phyloP scores from a whole-genome alignment of 2,329 filamentous ascomycete species.

The Stachybotrys chartarum region DNA sequence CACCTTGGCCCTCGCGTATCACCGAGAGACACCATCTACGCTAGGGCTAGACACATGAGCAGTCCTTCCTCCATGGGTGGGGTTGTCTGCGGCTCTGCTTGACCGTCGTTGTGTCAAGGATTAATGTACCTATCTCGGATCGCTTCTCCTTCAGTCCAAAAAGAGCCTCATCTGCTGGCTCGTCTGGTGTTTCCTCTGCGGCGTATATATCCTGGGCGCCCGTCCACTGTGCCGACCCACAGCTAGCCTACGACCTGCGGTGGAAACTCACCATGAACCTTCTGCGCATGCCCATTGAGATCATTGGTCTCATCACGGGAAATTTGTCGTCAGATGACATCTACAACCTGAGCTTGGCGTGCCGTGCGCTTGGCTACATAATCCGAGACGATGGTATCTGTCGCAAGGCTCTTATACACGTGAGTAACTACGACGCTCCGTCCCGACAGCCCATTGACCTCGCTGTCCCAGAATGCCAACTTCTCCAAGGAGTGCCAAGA shows the following conservation, averaged over 20 bases:
- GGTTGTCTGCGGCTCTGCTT: not conserved
- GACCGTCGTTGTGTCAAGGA: not conserved
- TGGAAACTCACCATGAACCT: slow-evolving; percentile 30
- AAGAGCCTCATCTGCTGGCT: no score
- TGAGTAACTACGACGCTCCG: not conserved
- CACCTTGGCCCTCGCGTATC: not conserved
- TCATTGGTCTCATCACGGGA: slow-evolving; percentile 51
- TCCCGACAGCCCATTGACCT: slow-evolving; percentile 8
- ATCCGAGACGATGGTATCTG: slow-evolving; percentile 49
- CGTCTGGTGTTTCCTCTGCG: no score
- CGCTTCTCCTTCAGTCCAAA: no score
- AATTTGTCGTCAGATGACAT: slow-evolving; percentile 51
- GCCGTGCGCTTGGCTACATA: slow-evolving; percentile 41
- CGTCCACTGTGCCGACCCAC: no score
- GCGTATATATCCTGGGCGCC: no score
- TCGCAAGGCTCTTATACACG: slow-evolving; percentile 37
- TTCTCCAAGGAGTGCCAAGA: slow-evolving; percentile 14
- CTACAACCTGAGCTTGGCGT: slow-evolving; percentile 46
- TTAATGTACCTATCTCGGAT: not conserved
- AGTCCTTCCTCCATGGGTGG: not conserved
- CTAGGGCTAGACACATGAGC: not conserved
- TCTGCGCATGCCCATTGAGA: slow-evolving; percentile 50
- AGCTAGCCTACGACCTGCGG: not conserved
- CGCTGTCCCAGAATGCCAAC: slow-evolving; percentile 8
- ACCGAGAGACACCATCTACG: not conserved